These are phyloP conservation scores for Mortierella polycephala DNA, from an alignment of 371 early-diverging fungal genomes.

Conservation along the genomic window DNA sequence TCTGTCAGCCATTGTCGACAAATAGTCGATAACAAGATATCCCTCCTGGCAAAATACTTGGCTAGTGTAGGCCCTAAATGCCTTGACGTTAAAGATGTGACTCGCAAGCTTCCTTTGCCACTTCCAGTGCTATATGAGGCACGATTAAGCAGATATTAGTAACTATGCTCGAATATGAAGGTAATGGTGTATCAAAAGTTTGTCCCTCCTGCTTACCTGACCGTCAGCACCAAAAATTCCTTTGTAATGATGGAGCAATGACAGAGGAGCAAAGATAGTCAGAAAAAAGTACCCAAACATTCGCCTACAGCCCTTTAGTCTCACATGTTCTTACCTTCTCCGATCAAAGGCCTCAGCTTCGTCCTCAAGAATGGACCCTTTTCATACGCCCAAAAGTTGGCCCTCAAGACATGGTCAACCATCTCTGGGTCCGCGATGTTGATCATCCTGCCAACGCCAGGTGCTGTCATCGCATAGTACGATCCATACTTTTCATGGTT, in stretches of 20 bases:
- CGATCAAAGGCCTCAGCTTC: conserved; percentile 22
- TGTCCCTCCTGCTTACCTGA: conserved; percentile 17
- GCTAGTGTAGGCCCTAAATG: conserved; percentile 63
- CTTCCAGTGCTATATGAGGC: conserved; percentile 62
- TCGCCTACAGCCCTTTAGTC: no score
- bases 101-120: conserved; percentile 75
- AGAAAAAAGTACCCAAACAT: neutral
- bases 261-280: neutral
- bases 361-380: conserved; percentile 32
- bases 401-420: conserved; percentile 37
- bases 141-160: neutral
- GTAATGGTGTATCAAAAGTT: neutral
- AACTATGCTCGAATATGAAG: neutral
- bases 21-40: conserved; percentile 39
- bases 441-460: conserved; percentile 28
- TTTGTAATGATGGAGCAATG: neutral
- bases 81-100: conserved; percentile 76
- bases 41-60: conserved; percentile 62
- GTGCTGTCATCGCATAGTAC: conserved; percentile 21
- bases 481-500: conserved; percentile 24
- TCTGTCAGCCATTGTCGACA: conserved; percentile 48
- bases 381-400: conserved; percentile 52
- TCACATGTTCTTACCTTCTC: conserved; percentile 20
- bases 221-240: conserved; percentile 83
- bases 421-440: conserved; percentile 31